phyloP scores from a whole-genome alignment of 2,329 filamentous ascomycete genomes.

The Botrytis tulipae region DNA sequence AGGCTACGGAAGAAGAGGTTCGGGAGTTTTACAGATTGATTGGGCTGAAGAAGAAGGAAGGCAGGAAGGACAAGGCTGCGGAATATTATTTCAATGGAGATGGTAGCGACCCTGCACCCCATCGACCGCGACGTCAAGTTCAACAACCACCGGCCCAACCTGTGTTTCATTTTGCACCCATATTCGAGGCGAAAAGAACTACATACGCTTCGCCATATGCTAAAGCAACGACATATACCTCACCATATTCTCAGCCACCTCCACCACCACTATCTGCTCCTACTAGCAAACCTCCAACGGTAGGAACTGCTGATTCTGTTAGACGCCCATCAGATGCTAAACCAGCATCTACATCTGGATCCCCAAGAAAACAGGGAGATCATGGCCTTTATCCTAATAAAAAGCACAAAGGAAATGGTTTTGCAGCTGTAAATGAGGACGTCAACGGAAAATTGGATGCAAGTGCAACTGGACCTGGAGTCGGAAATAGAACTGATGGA shows the following conservation, averaged over 20 bases:
- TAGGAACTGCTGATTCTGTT: not conserved
- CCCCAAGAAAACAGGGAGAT: conserved; percentile 24
- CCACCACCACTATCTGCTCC: not conserved
- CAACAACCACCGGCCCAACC: not conserved
- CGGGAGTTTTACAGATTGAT: conserved; percentile 52
- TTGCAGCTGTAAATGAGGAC: conserved; percentile 26
- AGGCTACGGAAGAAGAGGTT: conserved; percentile 51
- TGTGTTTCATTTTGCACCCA: conserved; percentile 11
- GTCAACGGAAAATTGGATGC: conserved; percentile 25
- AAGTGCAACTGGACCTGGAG: conserved; percentile 13
- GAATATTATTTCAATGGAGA: conserved; percentile 50
- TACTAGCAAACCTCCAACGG: conserved; percentile 4
- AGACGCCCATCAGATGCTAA: conserved; percentile 14
- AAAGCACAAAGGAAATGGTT: conserved; percentile 31
- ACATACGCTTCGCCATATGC: conserved; percentile 23
- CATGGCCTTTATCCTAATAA: conserved; percentile 31
- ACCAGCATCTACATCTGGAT: conserved; percentile 20
- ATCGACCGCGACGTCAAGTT: conserved; percentile 20
- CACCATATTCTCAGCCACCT: conserved; percentile 25
- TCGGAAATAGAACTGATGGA: not conserved
- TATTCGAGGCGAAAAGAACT: conserved; percentile 25
- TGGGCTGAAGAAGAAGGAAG: conserved; percentile 55
- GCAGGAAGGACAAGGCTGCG: conserved; percentile 52
- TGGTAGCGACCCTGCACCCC: conserved; percentile 34
- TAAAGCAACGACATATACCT: conserved; percentile 18